Base-by-base conservation (phyloP, 2,329 filamentous ascomycete genomes). In the Alternaria ethzedia region DNA sequence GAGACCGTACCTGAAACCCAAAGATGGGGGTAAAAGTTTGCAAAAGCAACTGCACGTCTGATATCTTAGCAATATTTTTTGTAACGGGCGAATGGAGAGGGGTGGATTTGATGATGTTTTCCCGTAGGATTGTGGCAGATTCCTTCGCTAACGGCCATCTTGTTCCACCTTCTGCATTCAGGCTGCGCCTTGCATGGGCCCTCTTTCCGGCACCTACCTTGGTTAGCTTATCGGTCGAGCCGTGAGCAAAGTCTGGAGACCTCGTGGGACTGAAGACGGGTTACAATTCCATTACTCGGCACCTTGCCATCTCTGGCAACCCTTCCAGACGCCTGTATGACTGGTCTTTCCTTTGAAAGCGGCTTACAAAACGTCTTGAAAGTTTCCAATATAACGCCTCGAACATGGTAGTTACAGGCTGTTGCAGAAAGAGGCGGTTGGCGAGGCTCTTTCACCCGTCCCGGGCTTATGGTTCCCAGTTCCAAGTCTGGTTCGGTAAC, bases 401-500 rank as follows among this genome's bases (percentile, higher is more conserved):
- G 20, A 21, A 32, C 47, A 45, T 7, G 41, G 30, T 17, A 46
- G 25, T 45, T 25, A 43, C 47, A 30, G 30, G 32, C 32, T 23
- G 45, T 17, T 30, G 47, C 20, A 43, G 32, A 32, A 54, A 54
- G 26, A 43, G 20, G 52, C 43, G 44, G 52, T 60, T 60, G 57
- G 55, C 36, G 49, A 55, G 47, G n/a, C 45, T 59, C 46, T n/a
- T 44, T 60, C 56, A 17, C 47, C 23, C 13, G 52, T 60, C 49
- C 66, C 68, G 46, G 63, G 55, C 23, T 21, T 32, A 11, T 55
- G 55, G 64, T 68, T 66, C 46, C 55, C 61, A 46, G 51, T 59
- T 65, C 67, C 67, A 56, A 51, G 56, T 65, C 61, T 70, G 65
- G 59, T 55, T 68, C 58, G 63, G 74, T 75, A 66, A 64, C 70